A percentile compares a stretch with the other conserved stretches of the same genome.
Conservation (phyloP, 1,284 basidiomycete species). For the Cystobasidium pallidum region DNA sequence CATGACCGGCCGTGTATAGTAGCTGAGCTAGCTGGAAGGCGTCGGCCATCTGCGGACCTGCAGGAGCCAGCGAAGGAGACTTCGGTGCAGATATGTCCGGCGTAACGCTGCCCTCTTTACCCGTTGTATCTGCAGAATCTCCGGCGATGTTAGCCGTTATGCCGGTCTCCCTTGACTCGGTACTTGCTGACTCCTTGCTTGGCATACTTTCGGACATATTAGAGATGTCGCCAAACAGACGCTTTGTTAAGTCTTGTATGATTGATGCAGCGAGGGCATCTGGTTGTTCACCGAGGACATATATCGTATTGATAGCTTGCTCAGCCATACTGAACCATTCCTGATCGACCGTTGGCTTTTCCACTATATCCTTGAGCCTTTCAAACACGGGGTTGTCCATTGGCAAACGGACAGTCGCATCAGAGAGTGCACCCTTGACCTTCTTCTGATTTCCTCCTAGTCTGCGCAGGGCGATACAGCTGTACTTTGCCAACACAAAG, state of each 20-base stretch:
- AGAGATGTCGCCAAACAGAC: slow-evolving; percentile 66
- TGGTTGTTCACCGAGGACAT: slow-evolving; percentile 90
- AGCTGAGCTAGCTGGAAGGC: slow-evolving; percentile 87
- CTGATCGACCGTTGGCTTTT: slow-evolving; percentile 75
- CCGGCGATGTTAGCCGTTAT: neutral
- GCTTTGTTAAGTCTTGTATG: slow-evolving; percentile 75
- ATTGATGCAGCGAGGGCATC: slow-evolving; percentile 80
- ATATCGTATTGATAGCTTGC: slow-evolving; percentile 94
- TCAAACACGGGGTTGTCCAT: slow-evolving; percentile 88
- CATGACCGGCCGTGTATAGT: slow-evolving; percentile 91
- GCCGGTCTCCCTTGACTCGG: slow-evolving; percentile 59
- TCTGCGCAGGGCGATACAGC: slow-evolving; percentile 88
- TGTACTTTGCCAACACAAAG: slow-evolving; percentile 86
- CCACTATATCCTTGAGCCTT: slow-evolving; percentile 76
- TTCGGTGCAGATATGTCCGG: neutral
- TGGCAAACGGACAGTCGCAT: slow-evolving; percentile 81
- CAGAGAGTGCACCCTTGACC: slow-evolving; percentile 86
- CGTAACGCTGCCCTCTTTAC: neutral
- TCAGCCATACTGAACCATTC: slow-evolving; percentile 97
- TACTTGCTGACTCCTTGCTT: slow-evolving; percentile 16
- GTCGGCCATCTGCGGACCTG: slow-evolving; percentile 61
- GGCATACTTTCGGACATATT: neutral
- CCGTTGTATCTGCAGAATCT: neutral
- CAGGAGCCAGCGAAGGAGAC: slow-evolving; percentile 10
- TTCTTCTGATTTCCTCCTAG: slow-evolving; percentile 95